Evolutionary conservation across 805 yeast species (phyloP).

Genomic region (Metschnikowia borealis): DNA sequence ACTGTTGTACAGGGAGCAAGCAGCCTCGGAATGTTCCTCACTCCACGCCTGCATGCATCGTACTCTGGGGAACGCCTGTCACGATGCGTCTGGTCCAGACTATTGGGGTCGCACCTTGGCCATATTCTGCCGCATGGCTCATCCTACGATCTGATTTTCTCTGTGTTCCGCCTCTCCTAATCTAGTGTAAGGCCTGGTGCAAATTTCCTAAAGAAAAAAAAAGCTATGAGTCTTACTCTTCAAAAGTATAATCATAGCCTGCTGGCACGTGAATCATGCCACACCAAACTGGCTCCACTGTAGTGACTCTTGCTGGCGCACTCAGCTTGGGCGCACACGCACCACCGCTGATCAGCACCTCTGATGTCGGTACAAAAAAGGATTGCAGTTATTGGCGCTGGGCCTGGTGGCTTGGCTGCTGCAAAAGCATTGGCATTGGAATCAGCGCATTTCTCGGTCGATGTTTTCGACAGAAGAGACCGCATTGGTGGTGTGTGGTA

Average conservation of each 20-base stretch:
- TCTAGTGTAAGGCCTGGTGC: neutral
- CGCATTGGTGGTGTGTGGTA: conserved; percentile 83
- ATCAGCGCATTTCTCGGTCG: conserved; percentile 41
- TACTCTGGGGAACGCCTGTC: neutral
- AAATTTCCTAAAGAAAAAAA: neutral
- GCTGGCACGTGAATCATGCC: neutral
- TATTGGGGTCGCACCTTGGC: neutral
- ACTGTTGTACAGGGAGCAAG: neutral
- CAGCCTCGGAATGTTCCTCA: neutral
- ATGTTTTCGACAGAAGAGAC: conserved; percentile 55
- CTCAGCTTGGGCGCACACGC: neutral
- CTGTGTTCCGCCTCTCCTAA: too few relatives aligned
- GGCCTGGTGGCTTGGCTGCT: conserved; percentile 68
- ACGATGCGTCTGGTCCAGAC: conserved; percentile 1
- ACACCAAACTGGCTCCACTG: neutral
- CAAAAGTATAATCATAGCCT: neutral
- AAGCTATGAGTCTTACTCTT: neutral
- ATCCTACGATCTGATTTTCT: too few relatives aligned
- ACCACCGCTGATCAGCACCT: neutral
- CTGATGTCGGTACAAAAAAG: conserved; percentile 8
- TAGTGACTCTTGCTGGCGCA: neutral
- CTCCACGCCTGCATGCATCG: neutral
- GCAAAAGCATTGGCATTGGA: conserved; percentile 62
- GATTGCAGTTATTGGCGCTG: conserved; percentile 73
- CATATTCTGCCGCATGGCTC: neutral